phyloP scores from a whole-genome alignment of 768 basidiomycete species.

The Pisolithus tinctorius region DNA sequence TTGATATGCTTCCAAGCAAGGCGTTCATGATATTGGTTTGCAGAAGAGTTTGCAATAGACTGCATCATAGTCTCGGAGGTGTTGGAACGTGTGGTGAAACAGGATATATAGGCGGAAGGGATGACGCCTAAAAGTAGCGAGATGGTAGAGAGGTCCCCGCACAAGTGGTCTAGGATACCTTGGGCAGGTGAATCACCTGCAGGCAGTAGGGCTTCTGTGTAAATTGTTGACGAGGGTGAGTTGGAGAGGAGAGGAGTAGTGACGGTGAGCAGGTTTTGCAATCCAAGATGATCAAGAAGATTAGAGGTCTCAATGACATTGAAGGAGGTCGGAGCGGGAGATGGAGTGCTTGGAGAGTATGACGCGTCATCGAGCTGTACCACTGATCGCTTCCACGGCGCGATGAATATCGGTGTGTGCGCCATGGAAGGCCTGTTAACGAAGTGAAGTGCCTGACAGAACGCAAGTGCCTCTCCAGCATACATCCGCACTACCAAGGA shows the following conservation, averaged over 20 bases:
- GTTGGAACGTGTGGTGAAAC: conserved; percentile 25
- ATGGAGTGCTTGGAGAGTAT: conserved; percentile 10
- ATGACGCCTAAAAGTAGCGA: conserved; percentile 21
- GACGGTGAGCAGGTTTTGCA: conserved; percentile 20
- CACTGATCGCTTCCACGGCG: conserved; percentile 19
- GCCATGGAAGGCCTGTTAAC: conserved; percentile 1
- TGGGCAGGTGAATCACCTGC: conserved; percentile 5
- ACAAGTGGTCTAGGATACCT: conserved; percentile 18
- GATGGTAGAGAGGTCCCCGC: conserved; percentile 22
- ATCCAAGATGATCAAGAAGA: conserved; percentile 4
- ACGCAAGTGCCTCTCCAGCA: not conserved
- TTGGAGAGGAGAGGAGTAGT: conserved; percentile 18
- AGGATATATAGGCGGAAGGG: conserved; percentile 19
- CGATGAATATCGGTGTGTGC: conserved; percentile 13
- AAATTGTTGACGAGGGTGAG: conserved; percentile 19
- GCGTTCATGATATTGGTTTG: conserved; percentile 16
- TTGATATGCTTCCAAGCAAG: conserved; percentile 20
- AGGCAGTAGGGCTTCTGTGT: conserved; percentile 23
- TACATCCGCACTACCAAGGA: conserved; percentile 22
- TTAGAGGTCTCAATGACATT: too few species aligned
- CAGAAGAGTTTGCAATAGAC: not conserved
- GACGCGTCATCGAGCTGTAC: conserved; percentile 17
- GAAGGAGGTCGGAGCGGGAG: conserved; percentile 6
- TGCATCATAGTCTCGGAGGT: conserved; percentile 14
- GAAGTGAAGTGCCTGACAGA: conserved; percentile 21